These are phyloP conservation scores for Penicillium parvum DNA, from an alignment of 495 filamentous ascomycete species.

Conservation along the genomic window DNA sequence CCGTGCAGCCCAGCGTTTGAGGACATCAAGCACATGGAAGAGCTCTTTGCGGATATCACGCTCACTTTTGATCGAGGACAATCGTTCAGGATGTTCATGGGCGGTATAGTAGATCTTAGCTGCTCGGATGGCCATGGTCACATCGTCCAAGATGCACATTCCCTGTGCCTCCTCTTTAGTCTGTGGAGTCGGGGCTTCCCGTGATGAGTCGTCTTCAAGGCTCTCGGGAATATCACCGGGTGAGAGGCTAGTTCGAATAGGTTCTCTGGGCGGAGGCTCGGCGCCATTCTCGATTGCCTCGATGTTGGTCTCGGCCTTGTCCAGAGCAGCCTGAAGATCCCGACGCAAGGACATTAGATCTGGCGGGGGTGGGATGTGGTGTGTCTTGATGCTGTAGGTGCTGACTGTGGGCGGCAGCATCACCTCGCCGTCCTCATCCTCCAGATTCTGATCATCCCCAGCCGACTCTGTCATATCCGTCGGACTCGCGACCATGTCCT, in stretches of 20 bases:
- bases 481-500: slow-evolving; percentile 53
- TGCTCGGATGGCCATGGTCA: slow-evolving; percentile 89
- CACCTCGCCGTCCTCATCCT: slow-evolving; percentile 56
- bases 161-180: slow-evolving; percentile 87
- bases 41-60: slow-evolving; percentile 76
- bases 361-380: slow-evolving; percentile 81
- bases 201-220: slow-evolving; percentile 33
- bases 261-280: slow-evolving; percentile 28
- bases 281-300: slow-evolving; percentile 39
- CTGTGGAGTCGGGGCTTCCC: slow-evolving; percentile 32
- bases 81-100: slow-evolving; percentile 73
- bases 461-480: slow-evolving; percentile 36
- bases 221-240: slow-evolving; percentile 28
- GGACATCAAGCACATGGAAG: slow-evolving; percentile 76
- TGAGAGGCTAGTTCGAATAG: slow-evolving; percentile 31
- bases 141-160: slow-evolving; percentile 82
- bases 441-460: slow-evolving; percentile 50
- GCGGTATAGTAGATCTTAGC: slow-evolving; percentile 93
- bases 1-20: slow-evolving; percentile 84
- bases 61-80: slow-evolving; percentile 83
- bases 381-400: slow-evolving; percentile 87
- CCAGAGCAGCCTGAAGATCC: slow-evolving; percentile 66
- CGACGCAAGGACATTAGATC: slow-evolving; percentile 70
- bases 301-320: slow-evolving; percentile 64
- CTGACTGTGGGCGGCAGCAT: slow-evolving; percentile 95